Base-by-base conservation (phyloP, 192 early-diverging fungal species). In the Backusella macrospora region DNA sequence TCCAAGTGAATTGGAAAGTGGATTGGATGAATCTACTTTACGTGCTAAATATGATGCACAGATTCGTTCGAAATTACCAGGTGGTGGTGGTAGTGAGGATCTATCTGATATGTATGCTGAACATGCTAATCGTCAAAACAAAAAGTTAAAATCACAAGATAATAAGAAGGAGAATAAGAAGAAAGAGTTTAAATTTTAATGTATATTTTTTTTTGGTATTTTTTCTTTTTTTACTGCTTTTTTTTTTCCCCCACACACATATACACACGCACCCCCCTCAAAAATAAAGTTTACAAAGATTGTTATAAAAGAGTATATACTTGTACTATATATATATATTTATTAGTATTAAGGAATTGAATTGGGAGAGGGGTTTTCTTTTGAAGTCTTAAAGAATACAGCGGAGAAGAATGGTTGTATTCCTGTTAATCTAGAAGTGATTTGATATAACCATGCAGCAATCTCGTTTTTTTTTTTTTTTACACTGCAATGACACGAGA, bases 91-190 rank as follows among this genome's bases (percentile, higher is more conserved):
- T 13, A 82, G 90, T 67, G 94, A 95, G 65, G 95, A 98, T 70
- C 86, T 97, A 34, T 91, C 91, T 1, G 97, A 98, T 75, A 87
- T 96, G 88, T 89, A 96, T 38, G 93, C 91, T 10, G 94, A 96
- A 68, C 93, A 96, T 84, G 92, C 90, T 5, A 83, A 77, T 7
- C 84, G 86, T 70, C 85, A 92, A 68, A 80, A 88, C 9, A 87
- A 87, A 65, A 95, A 94, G 82, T 83, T 89, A 65, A 92, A 91
- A 78, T 83, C 89, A 67, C 79, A 89, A 39, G 86, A 90, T 52
- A 78, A 79, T n/a, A 80, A 84, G 63, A 76, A 72, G 46, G 70
- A 76, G 5, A 39, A 46, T 0, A 81, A 81, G 63, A 75, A 81
- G 55, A 81, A 77, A 63, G 80, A 81, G 37, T 81, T 81, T 71